Evolutionary conservation across 306 rosid genomes (phyloP).

Genomic region (Inga laurina): DNA sequence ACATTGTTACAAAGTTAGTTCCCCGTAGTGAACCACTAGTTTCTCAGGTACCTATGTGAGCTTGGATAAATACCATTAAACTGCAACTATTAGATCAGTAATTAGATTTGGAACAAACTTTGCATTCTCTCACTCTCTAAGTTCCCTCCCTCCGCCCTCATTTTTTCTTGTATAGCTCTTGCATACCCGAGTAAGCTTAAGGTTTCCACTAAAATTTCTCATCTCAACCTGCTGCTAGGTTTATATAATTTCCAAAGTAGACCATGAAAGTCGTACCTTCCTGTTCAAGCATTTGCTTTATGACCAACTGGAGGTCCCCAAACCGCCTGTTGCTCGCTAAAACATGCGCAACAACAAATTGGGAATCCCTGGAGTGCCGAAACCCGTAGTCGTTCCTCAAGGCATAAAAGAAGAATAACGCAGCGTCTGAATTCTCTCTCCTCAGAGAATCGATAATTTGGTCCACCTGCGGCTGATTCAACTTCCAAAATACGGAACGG

Average conservation of each 20-base stretch:
- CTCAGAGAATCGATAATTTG: conserved; percentile 7
- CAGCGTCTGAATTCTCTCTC: not conserved
- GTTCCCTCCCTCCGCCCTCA: not conserved
- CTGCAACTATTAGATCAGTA: not conserved
- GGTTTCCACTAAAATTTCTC: not conserved
- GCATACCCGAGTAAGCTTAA: not conserved
- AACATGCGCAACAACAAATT: conserved; percentile 10
- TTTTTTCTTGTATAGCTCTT: not conserved
- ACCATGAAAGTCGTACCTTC: conserved; percentile 7
- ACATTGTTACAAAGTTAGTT: not conserved
- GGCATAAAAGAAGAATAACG: conserved; percentile 8
- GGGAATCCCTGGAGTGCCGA: conserved; percentile 6
- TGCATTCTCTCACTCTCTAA: not conserved
- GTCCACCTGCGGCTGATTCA: conserved; percentile 4
- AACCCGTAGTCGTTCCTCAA: conserved; percentile 14
- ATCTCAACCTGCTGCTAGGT: not conserved
- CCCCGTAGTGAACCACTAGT: not conserved
- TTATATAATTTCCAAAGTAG: not conserved
- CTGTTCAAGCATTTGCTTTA: not conserved
- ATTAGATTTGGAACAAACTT: not conserved
- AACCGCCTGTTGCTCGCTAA: not conserved
- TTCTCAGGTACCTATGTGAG: not conserved
- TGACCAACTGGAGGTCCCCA: not conserved
- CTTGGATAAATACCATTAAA: not conserved
- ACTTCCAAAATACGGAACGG: not conserved